These are phyloP conservation scores for Daucus carota DNA, from an alignment of 129 eudicot genomes.

Conservation along the genomic window DH1_v3.0 NC_030381.2:47756501-47757000, in stretches of 20 bases:
- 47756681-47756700: neutral
- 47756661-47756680: too few species aligned
- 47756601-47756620: too few species aligned
- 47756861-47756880: neutral
- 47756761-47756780: conserved; percentile 1
- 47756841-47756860: neutral
- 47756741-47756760: neutral
- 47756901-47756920: neutral
- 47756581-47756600: too few species aligned
- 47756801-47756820: neutral
- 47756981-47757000: neutral
- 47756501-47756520: too few species aligned
- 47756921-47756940: neutral
- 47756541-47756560: too few species aligned
- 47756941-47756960: too few species aligned
- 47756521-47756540: too few species aligned
- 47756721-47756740: neutral
- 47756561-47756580: too few species aligned
- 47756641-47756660: too few species aligned
- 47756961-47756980: too few species aligned
- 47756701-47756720: neutral
- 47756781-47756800: neutral
- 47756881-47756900: neutral
- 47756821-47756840: neutral
- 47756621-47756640: too few species aligned